phyloP scores from a whole-genome alignment of 768 basidiomycete species.

The Trametes punicea region DNA sequence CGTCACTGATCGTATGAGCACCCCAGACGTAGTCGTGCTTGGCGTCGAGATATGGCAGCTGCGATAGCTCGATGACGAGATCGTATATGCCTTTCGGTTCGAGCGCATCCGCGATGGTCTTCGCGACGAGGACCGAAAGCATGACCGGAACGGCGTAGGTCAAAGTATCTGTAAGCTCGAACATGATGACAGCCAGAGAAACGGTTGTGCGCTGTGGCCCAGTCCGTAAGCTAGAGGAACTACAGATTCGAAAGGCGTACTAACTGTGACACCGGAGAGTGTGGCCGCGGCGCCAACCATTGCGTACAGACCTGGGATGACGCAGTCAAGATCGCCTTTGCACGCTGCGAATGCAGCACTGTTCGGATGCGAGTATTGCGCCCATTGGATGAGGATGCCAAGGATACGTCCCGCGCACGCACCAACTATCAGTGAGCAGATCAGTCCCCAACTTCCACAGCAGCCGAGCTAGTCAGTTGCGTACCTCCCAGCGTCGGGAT shows the following conservation, averaged over 20 bases:
- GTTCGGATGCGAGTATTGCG: slow-evolving; percentile 61
- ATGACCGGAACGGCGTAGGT: slow-evolving; percentile 91
- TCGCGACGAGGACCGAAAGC: slow-evolving; percentile 84
- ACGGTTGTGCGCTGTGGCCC: slow-evolving; percentile 72
- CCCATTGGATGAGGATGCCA: slow-evolving; percentile 76
- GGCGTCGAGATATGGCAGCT: slow-evolving; percentile 89
- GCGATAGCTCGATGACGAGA: slow-evolving; percentile 82
- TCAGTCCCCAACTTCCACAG: neutral
- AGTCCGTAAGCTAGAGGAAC: slow-evolving; percentile 2
- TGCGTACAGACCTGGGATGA: slow-evolving; percentile 88
- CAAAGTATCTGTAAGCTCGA: slow-evolving; percentile 90
- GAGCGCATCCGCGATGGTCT: slow-evolving; percentile 83
- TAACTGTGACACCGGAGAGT: slow-evolving; percentile 91
- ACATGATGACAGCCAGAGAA: slow-evolving; percentile 93
- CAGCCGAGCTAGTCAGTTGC: neutral
- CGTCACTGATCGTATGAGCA: slow-evolving; percentile 66
- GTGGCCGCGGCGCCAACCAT: slow-evolving; percentile 96
- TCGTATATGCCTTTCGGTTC: slow-evolving; percentile 97
- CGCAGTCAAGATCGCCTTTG: slow-evolving; percentile 61
- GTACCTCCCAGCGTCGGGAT: slow-evolving; percentile 79
- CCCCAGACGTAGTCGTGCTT: slow-evolving; percentile 93
- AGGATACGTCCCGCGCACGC: slow-evolving; percentile 89
- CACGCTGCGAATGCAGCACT: slow-evolving; percentile 64
- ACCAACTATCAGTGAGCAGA: slow-evolving; percentile 48
- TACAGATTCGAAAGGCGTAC: slow-evolving; percentile 25